A percentile compares a stretch with the other conserved stretches of the same genome.
These are phyloP conservation scores for Durotheca rogersii DNA, from an alignment of 495 filamentous ascomycete species.

Conservation along the genomic window DNA sequence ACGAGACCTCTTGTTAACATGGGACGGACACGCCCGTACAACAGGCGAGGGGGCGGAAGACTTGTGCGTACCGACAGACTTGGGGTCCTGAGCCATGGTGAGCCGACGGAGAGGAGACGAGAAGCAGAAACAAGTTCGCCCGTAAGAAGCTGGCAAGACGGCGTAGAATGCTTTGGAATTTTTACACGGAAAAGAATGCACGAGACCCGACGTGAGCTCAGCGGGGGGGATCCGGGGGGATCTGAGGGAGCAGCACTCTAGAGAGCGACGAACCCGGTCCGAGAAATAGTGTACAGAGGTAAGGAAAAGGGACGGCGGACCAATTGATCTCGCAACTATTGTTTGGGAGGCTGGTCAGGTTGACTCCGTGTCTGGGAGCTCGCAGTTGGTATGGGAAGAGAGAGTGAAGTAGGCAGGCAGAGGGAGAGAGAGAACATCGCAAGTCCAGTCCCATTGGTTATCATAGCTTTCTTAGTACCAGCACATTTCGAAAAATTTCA, in stretches of 20 bases:
- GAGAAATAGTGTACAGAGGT: slow-evolving; percentile 37
- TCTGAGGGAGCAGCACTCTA: slow-evolving; percentile 27
- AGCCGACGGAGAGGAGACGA: slow-evolving; percentile 1
- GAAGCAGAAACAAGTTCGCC: slow-evolving; percentile 13
- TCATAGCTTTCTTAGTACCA: neutral
- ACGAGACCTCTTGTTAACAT: slow-evolving; percentile 14
- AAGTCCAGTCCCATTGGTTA: neutral
- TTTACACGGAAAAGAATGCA: slow-evolving; percentile 27
- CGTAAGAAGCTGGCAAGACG: slow-evolving; percentile 9
- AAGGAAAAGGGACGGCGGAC: slow-evolving; percentile 41
- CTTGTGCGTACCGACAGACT: slow-evolving; percentile 22
- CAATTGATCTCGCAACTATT: slow-evolving; percentile 34
- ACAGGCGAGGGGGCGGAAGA: neutral
- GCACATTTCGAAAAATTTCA: slow-evolving; percentile 7
- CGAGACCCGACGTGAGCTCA: slow-evolving; percentile 26
- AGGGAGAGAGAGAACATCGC: too few relatives aligned
- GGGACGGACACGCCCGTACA: neutral
- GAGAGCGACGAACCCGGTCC: slow-evolving; percentile 26
- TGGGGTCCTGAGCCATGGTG: slow-evolving; percentile 33
- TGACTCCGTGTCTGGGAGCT: slow-evolving; percentile 12
- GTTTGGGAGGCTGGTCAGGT: slow-evolving; percentile 8
- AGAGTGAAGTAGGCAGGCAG: neutral
- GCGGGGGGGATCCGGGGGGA: slow-evolving; percentile 20
- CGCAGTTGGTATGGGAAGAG: neutral
- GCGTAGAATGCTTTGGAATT: too few relatives aligned